Evolutionary conservation across 345 rosid species (phyloP).

Genomic region (Physaria fendleri): DNA sequence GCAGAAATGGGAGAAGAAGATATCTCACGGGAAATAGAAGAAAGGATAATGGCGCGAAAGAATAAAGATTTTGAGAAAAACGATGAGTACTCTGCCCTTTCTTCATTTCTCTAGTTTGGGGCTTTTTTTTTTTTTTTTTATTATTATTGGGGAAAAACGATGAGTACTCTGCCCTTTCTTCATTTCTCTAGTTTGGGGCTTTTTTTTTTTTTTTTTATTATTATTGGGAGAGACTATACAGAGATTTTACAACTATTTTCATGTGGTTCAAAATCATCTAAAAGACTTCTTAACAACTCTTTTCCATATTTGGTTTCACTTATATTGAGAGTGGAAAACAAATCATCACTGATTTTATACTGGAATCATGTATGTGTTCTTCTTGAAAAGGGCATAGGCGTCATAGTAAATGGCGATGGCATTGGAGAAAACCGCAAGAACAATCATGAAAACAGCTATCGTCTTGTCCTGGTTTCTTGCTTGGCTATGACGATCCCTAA

Average conservation of each 20-base stretch:
- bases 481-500: constrained; percentile 63
- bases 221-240: too few species aligned
- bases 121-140: too few species aligned
- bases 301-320: neutral
- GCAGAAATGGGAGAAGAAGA: constrained; percentile 19
- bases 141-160: too few species aligned
- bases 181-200: too few species aligned
- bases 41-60: constrained; percentile 52
- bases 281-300: neutral
- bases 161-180: too few species aligned
- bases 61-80: constrained; percentile 60
- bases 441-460: constrained; percentile 55
- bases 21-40: constrained; percentile 18
- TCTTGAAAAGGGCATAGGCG: constrained; percentile 55
- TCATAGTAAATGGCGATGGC: constrained; percentile 74
- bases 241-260: neutral
- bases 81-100: too few species aligned
- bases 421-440: constrained; percentile 71
- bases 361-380: constrained; percentile 16
- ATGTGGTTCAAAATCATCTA: neutral
- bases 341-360: neutral
- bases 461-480: constrained; percentile 71
- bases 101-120: too few species aligned
- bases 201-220: too few species aligned
- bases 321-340: neutral